Evolutionary conservation across 2,329 filamentous ascomycete species (phyloP).

Genomic region (Talaromyces rugulosus): DNA sequence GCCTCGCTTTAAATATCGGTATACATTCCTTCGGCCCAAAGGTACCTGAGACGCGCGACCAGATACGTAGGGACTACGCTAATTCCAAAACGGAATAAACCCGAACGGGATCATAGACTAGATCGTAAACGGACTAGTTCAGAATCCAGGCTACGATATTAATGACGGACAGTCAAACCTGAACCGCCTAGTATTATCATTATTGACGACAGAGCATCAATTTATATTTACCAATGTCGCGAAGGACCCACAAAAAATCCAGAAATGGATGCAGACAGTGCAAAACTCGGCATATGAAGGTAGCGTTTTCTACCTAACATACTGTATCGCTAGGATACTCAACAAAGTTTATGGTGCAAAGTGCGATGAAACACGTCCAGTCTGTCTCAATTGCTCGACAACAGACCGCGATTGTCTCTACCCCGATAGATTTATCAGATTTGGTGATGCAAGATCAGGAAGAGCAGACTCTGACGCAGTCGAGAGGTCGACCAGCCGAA

Average conservation of each 20-base stretch:
- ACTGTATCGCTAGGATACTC: background rate
- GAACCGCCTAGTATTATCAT: background rate
- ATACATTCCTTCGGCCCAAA: too few species aligned
- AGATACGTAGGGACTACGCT: too few species aligned
- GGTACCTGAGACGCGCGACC: too few species aligned
- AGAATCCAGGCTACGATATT: background rate
- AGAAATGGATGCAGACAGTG: background rate
- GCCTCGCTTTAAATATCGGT: too few species aligned
- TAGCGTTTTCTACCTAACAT: background rate
- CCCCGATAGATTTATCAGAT: background rate
- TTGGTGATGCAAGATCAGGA: background rate
- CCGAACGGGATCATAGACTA: background rate
- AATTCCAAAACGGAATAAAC: too few species aligned
- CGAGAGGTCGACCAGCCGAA: background rate
- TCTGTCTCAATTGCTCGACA: background rate
- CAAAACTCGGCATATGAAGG: background rate
- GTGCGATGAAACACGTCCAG: background rate
- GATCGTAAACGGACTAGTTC: background rate
- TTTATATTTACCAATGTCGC: background rate
- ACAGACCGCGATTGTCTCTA: background rate
- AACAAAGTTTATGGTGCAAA: background rate
- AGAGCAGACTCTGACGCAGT: background rate
- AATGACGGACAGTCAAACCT: background rate
- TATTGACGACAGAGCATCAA: background rate
- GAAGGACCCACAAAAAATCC: background rate